Conservation (phyloP, 768 basidiomycete genomes). For the Sporobolomyces roseus region DNA sequence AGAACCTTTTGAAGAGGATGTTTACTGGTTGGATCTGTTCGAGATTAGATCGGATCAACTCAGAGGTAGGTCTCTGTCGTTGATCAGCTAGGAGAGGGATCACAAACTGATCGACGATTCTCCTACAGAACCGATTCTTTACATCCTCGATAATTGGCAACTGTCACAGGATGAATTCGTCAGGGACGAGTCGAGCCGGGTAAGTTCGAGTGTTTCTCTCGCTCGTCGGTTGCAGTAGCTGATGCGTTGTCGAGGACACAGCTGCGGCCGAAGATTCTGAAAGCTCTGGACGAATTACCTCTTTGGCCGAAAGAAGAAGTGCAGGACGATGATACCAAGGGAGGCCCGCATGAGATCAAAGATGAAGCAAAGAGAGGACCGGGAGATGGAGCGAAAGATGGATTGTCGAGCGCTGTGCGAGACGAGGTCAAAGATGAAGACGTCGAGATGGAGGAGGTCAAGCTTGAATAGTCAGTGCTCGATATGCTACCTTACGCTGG, state of each 20-base stretch:
- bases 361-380: neutral
- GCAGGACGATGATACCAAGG: too few relatives aligned
- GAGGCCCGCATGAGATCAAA: too few relatives aligned
- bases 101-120: neutral
- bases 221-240: neutral
- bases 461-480: neutral
- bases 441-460: conserved; percentile 6
- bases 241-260: neutral
- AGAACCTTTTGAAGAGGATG: conserved; percentile 6
- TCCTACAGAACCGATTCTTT: neutral
- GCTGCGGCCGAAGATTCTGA: neutral
- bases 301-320: conserved; percentile 1
- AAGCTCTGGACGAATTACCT: neutral
- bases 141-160: conserved; percentile 8
- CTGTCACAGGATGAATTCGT: neutral
- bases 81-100: neutral
- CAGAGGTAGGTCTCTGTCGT: neutral
- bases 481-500: too few relatives aligned
- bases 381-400: neutral
- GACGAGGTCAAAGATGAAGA: neutral
- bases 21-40: conserved; percentile 17
- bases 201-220: neutral
- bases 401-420: too few relatives aligned
- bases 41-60: conserved; percentile 4
- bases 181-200: neutral